phyloP scores from a whole-genome alignment of 2,329 filamentous ascomycete species.

The Kalmusia sp. region DNA sequence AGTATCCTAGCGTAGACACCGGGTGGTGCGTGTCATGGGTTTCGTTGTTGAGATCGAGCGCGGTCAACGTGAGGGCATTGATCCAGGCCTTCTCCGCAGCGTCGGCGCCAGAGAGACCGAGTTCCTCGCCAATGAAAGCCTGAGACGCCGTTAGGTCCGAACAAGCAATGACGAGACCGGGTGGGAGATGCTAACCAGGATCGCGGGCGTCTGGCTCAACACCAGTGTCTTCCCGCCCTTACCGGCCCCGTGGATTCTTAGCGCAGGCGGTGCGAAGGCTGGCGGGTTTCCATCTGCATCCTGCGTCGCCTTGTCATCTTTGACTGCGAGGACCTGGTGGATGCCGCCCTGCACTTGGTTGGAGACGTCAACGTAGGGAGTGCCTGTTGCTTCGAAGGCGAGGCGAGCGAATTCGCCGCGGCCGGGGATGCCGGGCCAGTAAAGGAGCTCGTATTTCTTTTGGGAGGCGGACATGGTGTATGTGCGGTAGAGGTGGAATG shows the following conservation, averaged over 20 bases:
- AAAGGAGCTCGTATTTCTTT: conserved; percentile 68
- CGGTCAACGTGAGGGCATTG: conserved; percentile 71
- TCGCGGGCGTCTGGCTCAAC: conserved; percentile 75
- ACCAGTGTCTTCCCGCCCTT: conserved; percentile 63
- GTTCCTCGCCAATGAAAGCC: conserved; percentile 68
- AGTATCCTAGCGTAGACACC: conserved; percentile 65
- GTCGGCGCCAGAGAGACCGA: conserved; percentile 63
- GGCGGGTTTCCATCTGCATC: conserved; percentile 67
- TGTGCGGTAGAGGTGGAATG: not conserved
- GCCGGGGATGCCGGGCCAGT: conserved; percentile 73
- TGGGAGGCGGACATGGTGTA: conserved; percentile 31
- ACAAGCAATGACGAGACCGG: too few relatives aligned
- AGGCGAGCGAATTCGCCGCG: conserved; percentile 78
- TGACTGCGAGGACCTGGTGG: conserved; percentile 58
- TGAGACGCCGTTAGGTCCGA: not conserved
- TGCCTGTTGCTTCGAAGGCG: conserved; percentile 71
- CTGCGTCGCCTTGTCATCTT: conserved; percentile 52
- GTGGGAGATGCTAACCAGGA: conserved; percentile 54
- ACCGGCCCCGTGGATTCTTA: conserved; percentile 59
- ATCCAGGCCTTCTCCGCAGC: conserved; percentile 62
- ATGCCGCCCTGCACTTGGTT: conserved; percentile 60
- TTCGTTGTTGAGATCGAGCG: conserved; percentile 75
- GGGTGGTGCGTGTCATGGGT: conserved; percentile 80
- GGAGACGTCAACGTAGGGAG: conserved; percentile 69
- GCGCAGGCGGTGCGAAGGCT: conserved; percentile 69